A percentile compares a stretch with the other conserved stretches of the same genome.
phyloP scores from a whole-genome alignment of 2,329 filamentous ascomycete species.

The Nemania diffusa region DNA sequence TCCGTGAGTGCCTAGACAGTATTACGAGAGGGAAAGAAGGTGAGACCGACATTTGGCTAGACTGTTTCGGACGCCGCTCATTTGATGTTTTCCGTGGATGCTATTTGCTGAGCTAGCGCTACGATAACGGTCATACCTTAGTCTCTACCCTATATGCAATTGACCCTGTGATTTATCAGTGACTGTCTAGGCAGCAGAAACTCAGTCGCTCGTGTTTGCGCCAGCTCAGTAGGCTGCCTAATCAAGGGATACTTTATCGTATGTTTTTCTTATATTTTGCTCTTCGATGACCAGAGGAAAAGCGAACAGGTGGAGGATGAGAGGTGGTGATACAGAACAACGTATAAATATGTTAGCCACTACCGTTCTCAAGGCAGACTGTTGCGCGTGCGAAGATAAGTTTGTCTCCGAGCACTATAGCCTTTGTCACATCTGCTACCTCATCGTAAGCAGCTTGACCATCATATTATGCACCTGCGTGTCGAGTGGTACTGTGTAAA shows the following conservation, averaged over 20 bases:
- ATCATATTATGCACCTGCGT: slow-evolving; percentile 1
- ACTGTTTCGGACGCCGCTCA: slow-evolving; percentile 14
- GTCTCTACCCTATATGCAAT: slow-evolving; percentile 7
- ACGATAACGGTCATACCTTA: not conserved
- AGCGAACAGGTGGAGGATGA: not conserved
- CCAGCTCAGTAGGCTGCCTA: not conserved
- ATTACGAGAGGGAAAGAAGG: not conserved
- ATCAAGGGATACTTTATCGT: slow-evolving; percentile 15
- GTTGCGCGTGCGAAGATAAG: slow-evolving; percentile 18
- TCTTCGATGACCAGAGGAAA: too few relatives aligned
- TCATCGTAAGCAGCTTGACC: not conserved
- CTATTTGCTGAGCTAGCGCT: slow-evolving; percentile 13
- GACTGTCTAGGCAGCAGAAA: not conserved
- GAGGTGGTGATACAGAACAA: not conserved
- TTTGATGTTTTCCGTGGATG: slow-evolving; percentile 17
- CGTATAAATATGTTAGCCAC: not conserved
- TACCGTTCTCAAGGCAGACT: not conserved
- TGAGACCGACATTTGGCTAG: not conserved
- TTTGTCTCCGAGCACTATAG: not conserved
- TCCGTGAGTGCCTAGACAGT: not conserved
- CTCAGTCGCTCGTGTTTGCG: not conserved
- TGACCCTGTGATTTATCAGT: not conserved
- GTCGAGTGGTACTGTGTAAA: not conserved
- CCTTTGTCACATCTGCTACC: slow-evolving; percentile 3
- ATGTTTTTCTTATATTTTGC: not conserved